Evolutionary conservation across 129 eudicot species (phyloP), one percentile per base, ranked within the genome.

Genomic region (Flaveria ramosissima): DNA sequence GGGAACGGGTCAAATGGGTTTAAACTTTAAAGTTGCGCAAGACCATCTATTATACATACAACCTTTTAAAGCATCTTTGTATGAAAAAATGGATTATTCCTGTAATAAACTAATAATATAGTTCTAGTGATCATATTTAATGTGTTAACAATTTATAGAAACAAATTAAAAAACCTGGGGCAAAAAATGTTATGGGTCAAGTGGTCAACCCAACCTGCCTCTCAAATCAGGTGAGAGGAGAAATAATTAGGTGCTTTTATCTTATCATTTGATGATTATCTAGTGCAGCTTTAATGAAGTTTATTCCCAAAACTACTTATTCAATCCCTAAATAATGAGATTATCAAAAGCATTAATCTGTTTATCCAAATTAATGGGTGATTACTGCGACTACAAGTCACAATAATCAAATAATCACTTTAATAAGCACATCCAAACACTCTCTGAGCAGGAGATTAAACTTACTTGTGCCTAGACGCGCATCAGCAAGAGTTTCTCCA

Each of bases 391-490:
- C 20, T 17, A 55, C 39, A 23, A 21, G 14, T 23, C 16, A 1
- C 39, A 24, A 60, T 24, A 60, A 60, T 60, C 41, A 4, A 16
- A 36, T 45, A 57, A 53, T 19, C 36, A 56, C 68, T 55, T 42
- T 17, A 23, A 23, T 8, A 60, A 59, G 6, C 17, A 42, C 4
- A 59, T 46, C 36, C 36, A 59, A 59, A 59, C n/a, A 59, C 65
- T n/a, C 39, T 59, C 12, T 27, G 69, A 6, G 15, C 71, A 27
- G n/a, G 46, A 55, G 48, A 47, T 73, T 24, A 26, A 70, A 86
- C 97, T 88, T 77, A 88, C 97, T 41, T 27, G 76, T 75, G 52
- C 68, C 84, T 64, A 55, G 43, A 16, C 74, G 70, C n/a, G 10
- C 73, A 66, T 78, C 76, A 24, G 55, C 77, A 26, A 70, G 74